Evolutionary conservation across 2,329 filamentous ascomycete genomes (phyloP).

Genomic region (Aspergillus sp.): DNA sequence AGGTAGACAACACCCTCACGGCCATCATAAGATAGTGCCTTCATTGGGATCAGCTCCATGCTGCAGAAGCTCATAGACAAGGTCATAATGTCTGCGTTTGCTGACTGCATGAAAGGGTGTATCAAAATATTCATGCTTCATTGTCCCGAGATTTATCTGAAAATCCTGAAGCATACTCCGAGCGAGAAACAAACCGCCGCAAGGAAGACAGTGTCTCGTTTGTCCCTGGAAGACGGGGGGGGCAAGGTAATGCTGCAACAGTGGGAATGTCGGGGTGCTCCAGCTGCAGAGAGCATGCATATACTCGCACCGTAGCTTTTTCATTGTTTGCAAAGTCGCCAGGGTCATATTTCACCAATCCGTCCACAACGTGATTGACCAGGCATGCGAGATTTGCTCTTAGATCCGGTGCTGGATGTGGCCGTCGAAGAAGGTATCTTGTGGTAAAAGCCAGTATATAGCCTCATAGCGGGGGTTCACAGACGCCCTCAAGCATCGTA

Average conservation of each 20-base stretch:
- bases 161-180: background rate
- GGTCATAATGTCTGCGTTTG: background rate
- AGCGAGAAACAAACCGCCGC: background rate
- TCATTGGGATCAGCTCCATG: background rate
- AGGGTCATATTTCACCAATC: background rate
- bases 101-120: background rate
- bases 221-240: background rate
- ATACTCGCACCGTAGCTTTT: background rate
- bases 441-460: background rate
- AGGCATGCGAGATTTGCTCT: background rate
- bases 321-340: background rate
- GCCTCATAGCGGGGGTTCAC: background rate
- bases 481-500: background rate
- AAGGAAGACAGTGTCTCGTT: background rate
- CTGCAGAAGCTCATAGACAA: background rate
- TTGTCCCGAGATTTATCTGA: background rate
- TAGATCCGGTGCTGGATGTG: background rate
- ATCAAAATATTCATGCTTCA: background rate
- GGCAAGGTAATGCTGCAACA: background rate
- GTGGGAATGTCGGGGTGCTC: background rate
- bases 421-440: background rate
- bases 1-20: slow-evolving; percentile 4
- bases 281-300: background rate
- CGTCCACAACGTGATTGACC: background rate
- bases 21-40: slow-evolving; percentile 4